Conservation (phyloP, 768 basidiomycete species). For the Podaxis rugospora region DNA sequence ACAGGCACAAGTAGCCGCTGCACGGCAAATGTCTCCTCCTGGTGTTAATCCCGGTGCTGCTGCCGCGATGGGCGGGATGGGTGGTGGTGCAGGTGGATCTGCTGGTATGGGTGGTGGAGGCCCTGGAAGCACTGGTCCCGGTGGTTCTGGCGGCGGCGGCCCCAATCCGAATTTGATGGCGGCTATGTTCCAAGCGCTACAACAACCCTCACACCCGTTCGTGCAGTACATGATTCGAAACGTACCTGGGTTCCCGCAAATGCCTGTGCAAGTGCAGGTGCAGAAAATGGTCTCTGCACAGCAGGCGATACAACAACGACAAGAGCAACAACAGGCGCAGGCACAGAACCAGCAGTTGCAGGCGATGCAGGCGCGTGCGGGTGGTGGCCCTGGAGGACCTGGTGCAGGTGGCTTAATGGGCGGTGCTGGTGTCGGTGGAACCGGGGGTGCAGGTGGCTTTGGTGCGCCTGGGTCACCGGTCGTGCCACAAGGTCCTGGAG, state of each 20-base stretch:
- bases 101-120: conserved; percentile 10
- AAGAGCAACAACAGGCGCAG: conserved; percentile 22
- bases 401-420: conserved; percentile 12
- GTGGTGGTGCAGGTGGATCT: conserved; percentile 7
- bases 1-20: conserved; percentile 20
- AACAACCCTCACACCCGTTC: conserved; percentile 52
- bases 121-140: conserved; percentile 10
- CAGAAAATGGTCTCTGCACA: conserved; percentile 53
- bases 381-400: conserved; percentile 20
- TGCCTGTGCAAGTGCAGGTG: conserved; percentile 52
- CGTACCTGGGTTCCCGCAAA: conserved; percentile 47
- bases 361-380: conserved; percentile 15
- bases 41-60: conserved; percentile 13
- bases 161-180: conserved; percentile 10
- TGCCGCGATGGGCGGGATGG: conserved; percentile 6
- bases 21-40: conserved; percentile 36
- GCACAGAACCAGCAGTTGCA: conserved; percentile 22
- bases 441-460: conserved; percentile 21
- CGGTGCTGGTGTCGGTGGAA: conserved; percentile 22
- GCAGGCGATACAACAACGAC: conserved; percentile 18
- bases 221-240: conserved; percentile 48
- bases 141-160: not conserved
- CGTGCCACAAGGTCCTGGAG: conserved; percentile 5
- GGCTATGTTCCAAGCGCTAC: conserved; percentile 39
- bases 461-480: conserved; percentile 9